A percentile compares a stretch with the other conserved stretches of the same genome.
phyloP scores from a whole-genome alignment of 2,329 filamentous ascomycete species.

The Curvularia eragrostidis region DNA sequence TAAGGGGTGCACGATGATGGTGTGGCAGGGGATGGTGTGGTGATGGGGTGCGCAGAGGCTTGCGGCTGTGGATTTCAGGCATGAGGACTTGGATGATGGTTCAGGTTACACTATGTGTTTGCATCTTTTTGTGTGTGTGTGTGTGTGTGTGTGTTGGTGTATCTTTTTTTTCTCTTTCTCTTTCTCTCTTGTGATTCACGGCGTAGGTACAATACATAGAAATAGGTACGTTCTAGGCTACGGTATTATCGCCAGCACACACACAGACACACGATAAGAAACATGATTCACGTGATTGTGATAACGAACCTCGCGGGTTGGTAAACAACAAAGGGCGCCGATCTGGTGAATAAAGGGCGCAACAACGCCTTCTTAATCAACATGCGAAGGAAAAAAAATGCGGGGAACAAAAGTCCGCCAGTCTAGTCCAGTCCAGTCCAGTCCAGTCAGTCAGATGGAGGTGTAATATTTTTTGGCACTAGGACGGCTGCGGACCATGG shows the following conservation, averaged over 20 bases:
- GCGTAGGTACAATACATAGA: no score
- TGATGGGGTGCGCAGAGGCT: constrained; percentile 13
- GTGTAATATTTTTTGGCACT: no score
- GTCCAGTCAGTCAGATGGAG: no score
- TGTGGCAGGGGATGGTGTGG: constrained; percentile 7
- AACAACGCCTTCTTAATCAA: no score
- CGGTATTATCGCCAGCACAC: background rate
- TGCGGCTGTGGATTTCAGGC: constrained; percentile 7
- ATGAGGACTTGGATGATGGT: background rate
- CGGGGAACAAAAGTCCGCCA: no score
- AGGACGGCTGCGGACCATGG: no score
- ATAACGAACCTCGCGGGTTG: constrained; percentile 9
- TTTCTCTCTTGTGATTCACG: no score
- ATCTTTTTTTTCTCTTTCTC: no score
- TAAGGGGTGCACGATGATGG: constrained; percentile 16
- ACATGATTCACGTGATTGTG: constrained; percentile 14
- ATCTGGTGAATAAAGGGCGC: no score
- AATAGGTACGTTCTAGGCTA: background rate
- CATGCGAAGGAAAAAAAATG: no score
- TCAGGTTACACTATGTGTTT: background rate
- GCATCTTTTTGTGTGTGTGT: background rate
- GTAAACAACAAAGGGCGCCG: no score
- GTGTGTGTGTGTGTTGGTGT: background rate
- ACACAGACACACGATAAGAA: constrained; percentile 9
- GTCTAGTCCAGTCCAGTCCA: no score